phyloP scores from a whole-genome alignment of 202 grass and related monocot species.

The Setaria italica region DNA sequence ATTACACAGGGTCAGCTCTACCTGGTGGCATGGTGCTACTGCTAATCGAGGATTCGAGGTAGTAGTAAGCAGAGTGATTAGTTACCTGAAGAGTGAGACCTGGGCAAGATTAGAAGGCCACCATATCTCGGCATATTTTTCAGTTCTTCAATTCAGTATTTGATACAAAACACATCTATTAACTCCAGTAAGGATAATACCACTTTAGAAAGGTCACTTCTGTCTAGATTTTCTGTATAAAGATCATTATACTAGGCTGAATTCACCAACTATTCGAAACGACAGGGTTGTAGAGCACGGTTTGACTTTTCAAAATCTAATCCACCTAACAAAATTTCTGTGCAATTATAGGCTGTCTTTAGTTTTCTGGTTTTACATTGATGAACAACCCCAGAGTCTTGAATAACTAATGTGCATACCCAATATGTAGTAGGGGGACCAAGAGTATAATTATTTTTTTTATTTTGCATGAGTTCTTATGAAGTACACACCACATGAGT shows the following conservation, averaged over 20 bases:
- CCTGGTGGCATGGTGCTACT: too few species aligned
- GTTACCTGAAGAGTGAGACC: too few species aligned
- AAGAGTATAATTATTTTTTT: constrained; percentile 1
- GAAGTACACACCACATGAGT: constrained; percentile 1
- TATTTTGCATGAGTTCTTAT: background rate
- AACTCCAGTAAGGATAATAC: constrained; percentile 8
- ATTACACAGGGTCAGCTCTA: too few species aligned
- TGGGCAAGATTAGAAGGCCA: too few species aligned
- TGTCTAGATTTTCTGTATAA: background rate
- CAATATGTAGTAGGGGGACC: constrained; percentile 3
- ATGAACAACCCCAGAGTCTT: background rate
- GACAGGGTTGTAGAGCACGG: background rate
- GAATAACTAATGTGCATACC: constrained; percentile 16
- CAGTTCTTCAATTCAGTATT: background rate
- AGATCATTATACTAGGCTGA: background rate
- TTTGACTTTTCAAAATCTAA: background rate
- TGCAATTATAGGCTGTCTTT: background rate
- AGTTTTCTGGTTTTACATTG: background rate
- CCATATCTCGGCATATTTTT: too few species aligned
- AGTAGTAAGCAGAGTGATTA: too few species aligned
- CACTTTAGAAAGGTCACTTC: background rate
- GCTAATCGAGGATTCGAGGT: too few species aligned
- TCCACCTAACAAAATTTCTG: background rate
- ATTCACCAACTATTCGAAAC: background rate
- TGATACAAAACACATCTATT: background rate